phyloP scores from a whole-genome alignment of 805 yeast genomes.

The Suhomyces sp. region DNA sequence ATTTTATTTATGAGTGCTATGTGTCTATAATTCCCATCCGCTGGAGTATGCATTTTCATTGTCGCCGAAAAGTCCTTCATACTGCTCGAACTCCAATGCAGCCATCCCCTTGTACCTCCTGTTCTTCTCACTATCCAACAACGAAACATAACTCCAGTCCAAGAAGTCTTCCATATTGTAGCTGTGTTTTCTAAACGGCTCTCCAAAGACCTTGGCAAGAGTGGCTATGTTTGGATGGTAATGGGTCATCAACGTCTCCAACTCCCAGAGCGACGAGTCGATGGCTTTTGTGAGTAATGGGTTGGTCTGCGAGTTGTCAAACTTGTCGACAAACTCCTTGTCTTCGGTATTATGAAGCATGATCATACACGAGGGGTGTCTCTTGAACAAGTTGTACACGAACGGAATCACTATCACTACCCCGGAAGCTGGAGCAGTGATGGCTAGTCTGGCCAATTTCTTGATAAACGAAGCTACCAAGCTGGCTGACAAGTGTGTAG shows the following conservation, averaged over 20 bases:
- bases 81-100: constrained; percentile 70
- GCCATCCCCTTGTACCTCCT: constrained; percentile 70
- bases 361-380: constrained; percentile 93
- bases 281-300: constrained; percentile 80
- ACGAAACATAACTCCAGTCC: constrained; percentile 78
- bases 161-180: constrained; percentile 93
- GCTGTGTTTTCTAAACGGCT: constrained; percentile 83
- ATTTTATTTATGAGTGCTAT: not conserved
- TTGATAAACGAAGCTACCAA: constrained; percentile 89
- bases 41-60: constrained; percentile 18
- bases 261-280: constrained; percentile 88
- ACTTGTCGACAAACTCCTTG: constrained; percentile 56
- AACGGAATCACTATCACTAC: constrained; percentile 87
- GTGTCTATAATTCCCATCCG: constrained; percentile 25
- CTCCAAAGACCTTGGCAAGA: constrained; percentile 79
- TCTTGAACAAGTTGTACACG: constrained; percentile 79
- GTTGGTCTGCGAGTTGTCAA: constrained; percentile 56
- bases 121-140: constrained; percentile 59
- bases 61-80: constrained; percentile 33
- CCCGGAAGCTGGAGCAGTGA: constrained; percentile 84
- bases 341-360: constrained; percentile 60
- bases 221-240: constrained; percentile 96
- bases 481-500: constrained; percentile 81
- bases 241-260: constrained; percentile 73
- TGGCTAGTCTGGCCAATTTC: constrained; percentile 66